Evolutionary conservation across 23 red algal genomes (phyloP).

Genomic region (Porphyridium purpureum): DNA sequence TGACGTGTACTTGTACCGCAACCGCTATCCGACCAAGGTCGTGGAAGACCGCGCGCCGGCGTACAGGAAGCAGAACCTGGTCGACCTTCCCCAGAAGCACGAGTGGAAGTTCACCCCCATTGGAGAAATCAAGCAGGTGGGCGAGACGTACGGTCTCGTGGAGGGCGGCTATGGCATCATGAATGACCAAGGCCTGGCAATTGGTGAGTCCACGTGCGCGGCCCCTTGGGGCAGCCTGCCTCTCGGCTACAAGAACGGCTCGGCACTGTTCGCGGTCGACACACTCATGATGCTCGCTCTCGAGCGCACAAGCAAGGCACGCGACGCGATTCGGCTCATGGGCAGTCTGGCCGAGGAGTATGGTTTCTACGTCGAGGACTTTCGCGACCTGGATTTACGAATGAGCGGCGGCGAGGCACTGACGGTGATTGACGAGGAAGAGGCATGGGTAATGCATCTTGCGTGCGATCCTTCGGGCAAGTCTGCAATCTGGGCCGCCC

Average conservation of each 20-base stretch:
- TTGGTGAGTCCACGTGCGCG: slow-evolving; percentile 33
- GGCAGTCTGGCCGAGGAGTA: slow-evolving; percentile 25
- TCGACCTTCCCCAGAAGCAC: slow-evolving; percentile 7
- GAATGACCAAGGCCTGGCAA: slow-evolving; percentile 27
- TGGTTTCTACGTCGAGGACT: slow-evolving; percentile 37
- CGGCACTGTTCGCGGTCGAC: slow-evolving; percentile 26
- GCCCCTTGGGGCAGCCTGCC: slow-evolving; percentile 13
- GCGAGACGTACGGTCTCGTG: slow-evolving; percentile 15
- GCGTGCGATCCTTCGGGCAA: slow-evolving; percentile 20
- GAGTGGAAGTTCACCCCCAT: slow-evolving; percentile 22
- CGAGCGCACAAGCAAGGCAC: slow-evolving; percentile 21
- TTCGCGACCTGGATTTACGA: neutral
- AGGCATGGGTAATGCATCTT: slow-evolving; percentile 50
- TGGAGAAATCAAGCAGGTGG: slow-evolving; percentile 10
- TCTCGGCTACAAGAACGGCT: slow-evolving; percentile 7
- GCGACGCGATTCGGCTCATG: slow-evolving; percentile 42
- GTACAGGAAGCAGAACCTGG: slow-evolving; percentile 32
- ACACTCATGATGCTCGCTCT: slow-evolving; percentile 15
- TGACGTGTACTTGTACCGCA: slow-evolving; percentile 4
- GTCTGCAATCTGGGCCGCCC: slow-evolving; percentile 37
- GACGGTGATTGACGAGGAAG: slow-evolving; percentile 22
- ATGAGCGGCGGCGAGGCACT: slow-evolving; percentile 33
- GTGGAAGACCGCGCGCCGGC: slow-evolving; percentile 8
- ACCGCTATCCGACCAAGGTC: slow-evolving; percentile 23
- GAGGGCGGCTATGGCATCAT: slow-evolving; percentile 42